Conservation (phyloP, 202 grass and related monocot species). For the Panicum hallii region DNA sequence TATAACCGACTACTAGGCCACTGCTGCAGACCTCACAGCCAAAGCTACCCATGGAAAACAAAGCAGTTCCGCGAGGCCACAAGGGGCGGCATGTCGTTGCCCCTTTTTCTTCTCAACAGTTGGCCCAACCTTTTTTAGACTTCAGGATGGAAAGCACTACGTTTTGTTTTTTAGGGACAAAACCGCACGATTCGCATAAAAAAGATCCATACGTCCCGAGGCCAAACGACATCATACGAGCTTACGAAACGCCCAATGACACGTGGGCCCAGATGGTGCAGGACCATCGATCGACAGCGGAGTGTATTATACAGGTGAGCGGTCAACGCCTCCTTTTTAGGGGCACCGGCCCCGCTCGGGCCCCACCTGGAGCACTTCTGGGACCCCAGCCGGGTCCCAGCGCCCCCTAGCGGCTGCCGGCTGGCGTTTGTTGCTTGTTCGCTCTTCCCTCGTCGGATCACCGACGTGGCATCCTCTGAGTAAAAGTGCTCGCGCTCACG, state of each 20-base stretch:
- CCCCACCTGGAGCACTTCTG: background rate
- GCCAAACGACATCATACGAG: background rate
- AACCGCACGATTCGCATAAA: background rate
- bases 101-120: background rate
- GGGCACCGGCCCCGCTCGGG: background rate
- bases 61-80: background rate
- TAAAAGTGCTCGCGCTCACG: background rate
- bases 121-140: background rate
- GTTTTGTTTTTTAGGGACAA: too few relatives aligned
- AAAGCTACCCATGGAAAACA: background rate
- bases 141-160: too few relatives aligned
- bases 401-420: background rate
- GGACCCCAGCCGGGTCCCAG: background rate
- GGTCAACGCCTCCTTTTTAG: background rate
- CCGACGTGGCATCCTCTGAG: too few relatives aligned
- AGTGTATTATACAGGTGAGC: background rate
- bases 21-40: background rate
- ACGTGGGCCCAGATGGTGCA: background rate
- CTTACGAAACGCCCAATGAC: background rate
- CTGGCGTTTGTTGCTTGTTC: background rate
- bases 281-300: background rate
- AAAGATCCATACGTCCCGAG: background rate
- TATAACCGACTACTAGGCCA: background rate
- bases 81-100: background rate
- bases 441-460: background rate